Evolutionary conservation across 1,139 yeast genomes (phyloP), one percentile per base, ranked within the genome.

Genomic region (Geotrichum phurueaensis): DNA sequence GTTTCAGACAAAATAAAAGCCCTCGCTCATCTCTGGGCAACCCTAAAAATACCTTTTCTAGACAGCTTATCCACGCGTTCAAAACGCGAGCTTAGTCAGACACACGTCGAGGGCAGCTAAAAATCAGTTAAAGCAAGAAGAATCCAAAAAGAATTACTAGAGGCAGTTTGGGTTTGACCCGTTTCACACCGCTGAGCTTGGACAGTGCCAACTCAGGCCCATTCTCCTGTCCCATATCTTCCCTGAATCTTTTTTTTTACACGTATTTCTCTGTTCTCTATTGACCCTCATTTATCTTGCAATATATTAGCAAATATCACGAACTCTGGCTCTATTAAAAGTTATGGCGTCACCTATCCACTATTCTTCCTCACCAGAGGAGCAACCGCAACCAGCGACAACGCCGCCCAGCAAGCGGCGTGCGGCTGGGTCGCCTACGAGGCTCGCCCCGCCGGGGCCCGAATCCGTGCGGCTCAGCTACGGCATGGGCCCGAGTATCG

Each of bases 401-500:
- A 33, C 39, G 39, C 39, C 39, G 13, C 39, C 39, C 39, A 33
- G 39, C n/a, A 10, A 15, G 13, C 39, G 39, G 13, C 39, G 39
- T 15, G 39, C 13, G n/a, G 39, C 39, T 33, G 39, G 39, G 4
- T 33, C 39, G 9, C 39, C 39, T 5, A 33, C 39, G 9, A 33
- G n/a, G 39, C 39, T 33, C 39, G 39, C 39, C 13, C 39, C 39
- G 4, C 39, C n/a, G n/a, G n/a, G 39, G 39, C 39, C 39, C 13
- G 39, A 33, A 13, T 33, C 39, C 18, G 27, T 53, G 18, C 50
- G 56, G 27, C 52, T 54, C 15, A 22, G 48, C 25, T 58, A 58
- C 29, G 60, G 60, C 23, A 54, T 54, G 60, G 57, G 57, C 7
- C 57, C 57, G 3, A 39, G 39, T 29, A 50, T 53, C 4, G 25